Percentiles rank a stretch among this genome's conserved stretches.
Evolutionary conservation across 176 grass and related monocot genomes (phyloP).

Genomic region (Carex parvula): DNA sequence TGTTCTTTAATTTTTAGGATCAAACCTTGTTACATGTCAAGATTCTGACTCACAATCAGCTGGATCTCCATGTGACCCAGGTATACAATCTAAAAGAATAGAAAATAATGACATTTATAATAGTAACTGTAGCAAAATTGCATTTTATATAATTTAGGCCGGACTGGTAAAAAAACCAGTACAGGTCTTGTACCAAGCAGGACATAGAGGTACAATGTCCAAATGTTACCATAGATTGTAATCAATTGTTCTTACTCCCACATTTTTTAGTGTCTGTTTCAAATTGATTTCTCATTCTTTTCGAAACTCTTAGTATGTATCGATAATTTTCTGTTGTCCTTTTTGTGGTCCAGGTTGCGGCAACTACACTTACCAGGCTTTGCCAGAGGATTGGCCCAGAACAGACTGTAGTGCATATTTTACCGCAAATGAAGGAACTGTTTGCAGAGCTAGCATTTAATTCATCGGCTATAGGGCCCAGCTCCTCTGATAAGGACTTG

Average conservation of each 20-base stretch:
- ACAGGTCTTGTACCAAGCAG: neutral
- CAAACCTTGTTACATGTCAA: slow-evolving; percentile 74
- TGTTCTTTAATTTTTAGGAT: slow-evolving; percentile 45
- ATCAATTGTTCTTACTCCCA: neutral
- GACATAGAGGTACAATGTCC: neutral
- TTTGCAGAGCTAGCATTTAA: slow-evolving; percentile 87
- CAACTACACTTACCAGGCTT: slow-evolving; percentile 53
- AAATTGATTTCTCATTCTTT: slow-evolving; percentile 1
- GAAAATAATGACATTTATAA: neutral
- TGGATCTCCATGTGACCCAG: slow-evolving; percentile 75
- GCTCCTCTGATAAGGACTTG: slow-evolving; percentile 29
- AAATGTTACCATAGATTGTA: slow-evolving; percentile 2
- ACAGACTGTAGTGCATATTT: slow-evolving; percentile 46
- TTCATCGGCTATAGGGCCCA: slow-evolving; percentile 40
- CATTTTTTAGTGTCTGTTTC: neutral
- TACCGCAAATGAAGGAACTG: slow-evolving; percentile 71
- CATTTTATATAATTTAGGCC: neutral
- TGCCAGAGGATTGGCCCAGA: slow-evolving; percentile 78
- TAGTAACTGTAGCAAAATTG: neutral
- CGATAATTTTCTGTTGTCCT: slow-evolving; percentile 3
- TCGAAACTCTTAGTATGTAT: neutral
- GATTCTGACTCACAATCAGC: slow-evolving; percentile 62
- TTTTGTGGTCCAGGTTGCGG: slow-evolving; percentile 64
- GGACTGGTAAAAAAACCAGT: neutral
- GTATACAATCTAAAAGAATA: slow-evolving; percentile 23